phyloP scores from a whole-genome alignment of 2,329 filamentous ascomycete genomes.

The Tolypocladium tundrense region DNA sequence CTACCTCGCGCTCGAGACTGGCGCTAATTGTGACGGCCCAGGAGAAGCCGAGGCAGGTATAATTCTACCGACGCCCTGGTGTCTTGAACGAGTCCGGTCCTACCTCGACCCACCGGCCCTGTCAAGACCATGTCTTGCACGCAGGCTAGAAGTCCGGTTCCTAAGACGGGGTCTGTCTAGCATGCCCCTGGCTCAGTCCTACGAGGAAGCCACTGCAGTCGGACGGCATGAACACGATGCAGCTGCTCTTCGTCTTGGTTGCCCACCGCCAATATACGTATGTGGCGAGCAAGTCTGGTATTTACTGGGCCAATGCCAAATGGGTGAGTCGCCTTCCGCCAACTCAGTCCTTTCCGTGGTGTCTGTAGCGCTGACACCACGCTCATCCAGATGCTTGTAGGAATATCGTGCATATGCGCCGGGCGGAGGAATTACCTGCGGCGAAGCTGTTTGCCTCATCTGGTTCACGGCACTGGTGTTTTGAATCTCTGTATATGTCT shows the following conservation, averaged over 20 bases:
- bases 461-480: neutral
- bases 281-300: neutral
- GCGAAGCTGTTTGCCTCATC: neutral
- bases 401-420: neutral
- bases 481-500: neutral
- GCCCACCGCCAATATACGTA: too few species aligned
- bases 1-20: too few species aligned
- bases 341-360: neutral
- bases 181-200: too few species aligned
- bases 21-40: neutral
- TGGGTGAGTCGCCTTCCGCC: neutral
- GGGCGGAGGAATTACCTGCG: neutral
- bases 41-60: neutral
- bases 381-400: neutral
- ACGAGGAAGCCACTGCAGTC: neutral
- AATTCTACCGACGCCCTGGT: neutral
- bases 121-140: neutral
- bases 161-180: too few species aligned
- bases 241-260: neutral
- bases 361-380: neutral
- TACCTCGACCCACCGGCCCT: too few species aligned
- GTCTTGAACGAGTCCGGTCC: neutral
- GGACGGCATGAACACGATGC: neutral
- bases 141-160: too few species aligned
- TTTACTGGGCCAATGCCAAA: neutral